Percentiles rank a stretch among this genome's conserved stretches.
These are phyloP conservation scores for Calvatia gigantea DNA, from an alignment of 768 basidiomycete genomes.

Conservation along the genomic window DNA sequence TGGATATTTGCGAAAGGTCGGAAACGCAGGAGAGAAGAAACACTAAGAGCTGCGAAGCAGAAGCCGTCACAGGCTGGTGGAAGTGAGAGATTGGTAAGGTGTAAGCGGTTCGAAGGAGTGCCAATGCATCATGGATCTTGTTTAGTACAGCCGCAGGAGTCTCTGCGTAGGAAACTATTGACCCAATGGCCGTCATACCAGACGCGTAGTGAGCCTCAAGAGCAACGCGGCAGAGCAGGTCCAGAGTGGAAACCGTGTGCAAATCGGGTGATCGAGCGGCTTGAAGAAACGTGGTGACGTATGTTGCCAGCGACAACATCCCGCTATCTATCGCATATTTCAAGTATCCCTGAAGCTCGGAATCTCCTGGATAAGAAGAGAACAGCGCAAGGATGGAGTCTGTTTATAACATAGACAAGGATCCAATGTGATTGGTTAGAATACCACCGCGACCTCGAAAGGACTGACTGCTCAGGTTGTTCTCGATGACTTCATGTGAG, in stretches of 20 bases:
- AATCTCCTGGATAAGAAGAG: constrained; percentile 67
- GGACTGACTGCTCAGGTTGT: constrained; percentile 14
- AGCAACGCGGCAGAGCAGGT: constrained; percentile 64
- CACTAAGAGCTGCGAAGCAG: constrained; percentile 62
- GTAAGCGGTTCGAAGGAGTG: constrained; percentile 54
- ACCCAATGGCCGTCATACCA: constrained; percentile 48
- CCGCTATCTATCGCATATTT: constrained; percentile 53
- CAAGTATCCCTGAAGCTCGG: constrained; percentile 63
- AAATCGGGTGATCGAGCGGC: constrained; percentile 63
- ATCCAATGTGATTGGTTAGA: neutral
- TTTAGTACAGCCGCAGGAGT: constrained; percentile 46
- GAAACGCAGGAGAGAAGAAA: constrained; percentile 58
- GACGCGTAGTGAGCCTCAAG: constrained; percentile 63
- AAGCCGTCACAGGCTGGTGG: constrained; percentile 55
- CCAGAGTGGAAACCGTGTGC: constrained; percentile 62
- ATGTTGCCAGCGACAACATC: constrained; percentile 53
- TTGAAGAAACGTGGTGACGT: constrained; percentile 63
- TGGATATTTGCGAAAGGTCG: constrained; percentile 60
- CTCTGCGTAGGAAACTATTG: constrained; percentile 49
- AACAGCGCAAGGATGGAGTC: constrained; percentile 70
- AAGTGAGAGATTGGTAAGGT: constrained; percentile 53
- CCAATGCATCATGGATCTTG: constrained; percentile 59
- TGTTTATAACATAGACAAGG: constrained; percentile 21
- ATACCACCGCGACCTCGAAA: neutral
- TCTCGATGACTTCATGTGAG: constrained; percentile 43